Conservation (phyloP, 2,329 filamentous ascomycete genomes). For the Aulographum hederae region DNA sequence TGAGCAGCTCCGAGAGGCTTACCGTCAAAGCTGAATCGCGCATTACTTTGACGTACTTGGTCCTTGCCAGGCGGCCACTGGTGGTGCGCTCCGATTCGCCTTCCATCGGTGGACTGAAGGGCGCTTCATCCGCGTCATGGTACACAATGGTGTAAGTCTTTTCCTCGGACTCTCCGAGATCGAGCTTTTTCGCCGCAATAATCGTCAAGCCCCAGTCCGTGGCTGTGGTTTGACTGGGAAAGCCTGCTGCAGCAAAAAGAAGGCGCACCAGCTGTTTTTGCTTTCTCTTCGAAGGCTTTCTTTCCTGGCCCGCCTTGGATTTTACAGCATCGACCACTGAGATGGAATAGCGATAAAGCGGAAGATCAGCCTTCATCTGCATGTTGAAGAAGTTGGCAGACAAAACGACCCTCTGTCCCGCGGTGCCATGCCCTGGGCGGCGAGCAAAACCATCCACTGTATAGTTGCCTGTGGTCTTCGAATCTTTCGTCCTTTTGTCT, state of each 20-base stretch:
- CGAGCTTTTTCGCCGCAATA: conserved; percentile 3
- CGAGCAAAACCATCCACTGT: conserved; percentile 1
- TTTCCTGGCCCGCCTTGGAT: not conserved
- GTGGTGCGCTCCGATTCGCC: not conserved
- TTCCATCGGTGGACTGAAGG: not conserved
- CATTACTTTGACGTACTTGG: conserved; percentile 1
- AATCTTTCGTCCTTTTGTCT: conserved; percentile 10
- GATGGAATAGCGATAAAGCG: conserved; percentile 12
- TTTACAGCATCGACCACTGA: not conserved
- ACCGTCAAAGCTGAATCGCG: not conserved
- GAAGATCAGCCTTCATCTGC: conserved; percentile 4
- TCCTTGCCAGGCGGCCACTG: not conserved
- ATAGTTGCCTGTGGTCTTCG: conserved; percentile 5
- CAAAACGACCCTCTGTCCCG: conserved; percentile 9
- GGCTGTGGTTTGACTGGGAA: conserved; percentile 7
- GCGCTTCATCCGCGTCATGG: conserved; percentile 1
- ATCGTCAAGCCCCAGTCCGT: conserved; percentile 12
- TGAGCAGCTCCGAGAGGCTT: conserved; percentile 19
- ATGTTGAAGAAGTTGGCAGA: conserved; percentile 16
- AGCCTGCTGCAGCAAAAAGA: conserved; percentile 1
- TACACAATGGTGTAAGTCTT: conserved; percentile 1
- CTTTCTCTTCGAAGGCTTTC: conserved; percentile 2
- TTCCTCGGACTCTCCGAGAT: not conserved
- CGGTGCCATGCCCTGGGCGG: conserved; percentile 7
- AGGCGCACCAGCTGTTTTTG: not conserved